Base-by-base conservation (phyloP, 495 filamentous ascomycete genomes). In the Lasiosphaeria miniovina region DNA sequence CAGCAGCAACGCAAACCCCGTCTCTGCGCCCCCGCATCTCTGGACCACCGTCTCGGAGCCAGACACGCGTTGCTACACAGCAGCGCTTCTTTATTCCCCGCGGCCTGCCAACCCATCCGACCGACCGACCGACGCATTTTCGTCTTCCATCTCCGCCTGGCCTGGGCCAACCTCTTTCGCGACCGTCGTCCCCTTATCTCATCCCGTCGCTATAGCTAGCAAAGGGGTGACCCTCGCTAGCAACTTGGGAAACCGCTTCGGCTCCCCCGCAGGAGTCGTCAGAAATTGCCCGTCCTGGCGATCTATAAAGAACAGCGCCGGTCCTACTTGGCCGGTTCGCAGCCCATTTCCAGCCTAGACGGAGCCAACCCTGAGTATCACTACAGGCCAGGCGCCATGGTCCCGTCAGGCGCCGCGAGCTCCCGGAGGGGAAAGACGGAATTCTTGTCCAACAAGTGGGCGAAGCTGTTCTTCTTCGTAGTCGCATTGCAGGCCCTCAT, bases 381-480 rank as follows among this genome's bases (percentile, higher is more conserved):
- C 32, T 71, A 64, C 43, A 64, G 71, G 24, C 66, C 71, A 51
- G 55, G 58, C 59, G 34, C 56, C 49, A 64, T 70, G 68, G 61
- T 63, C 32, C 52, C 68, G 0, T 62, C 61, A 24, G 56, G 51
- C n/a, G 45, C 60, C 38, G 53, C 57, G 43, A 61, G 62, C 60
- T 56, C 65, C 46, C 35, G 52, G 36, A 45, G 68, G 61, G 81
- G 71, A 65, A 61, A 49, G 38, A 86, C 88, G 79, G 91, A 91
- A 64, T 77, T 86, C 63, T 86, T 93, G 54, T 88, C 84, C 67
- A 88, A 90, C 4, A 78, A 78, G 65, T 98, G 95, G 95, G 91
- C 91, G 3, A 94, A 91, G 85, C 74, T 85, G 57, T 97, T 97
- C 70, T 80, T 93, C 67, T 68, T 87, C 61, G 77, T 89, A 43